A percentile compares a stretch with the other conserved stretches of the same genome.
Evolutionary conservation across 2,329 filamentous ascomycete species (phyloP).

Genomic region (Xylaria hypoxylon): DNA sequence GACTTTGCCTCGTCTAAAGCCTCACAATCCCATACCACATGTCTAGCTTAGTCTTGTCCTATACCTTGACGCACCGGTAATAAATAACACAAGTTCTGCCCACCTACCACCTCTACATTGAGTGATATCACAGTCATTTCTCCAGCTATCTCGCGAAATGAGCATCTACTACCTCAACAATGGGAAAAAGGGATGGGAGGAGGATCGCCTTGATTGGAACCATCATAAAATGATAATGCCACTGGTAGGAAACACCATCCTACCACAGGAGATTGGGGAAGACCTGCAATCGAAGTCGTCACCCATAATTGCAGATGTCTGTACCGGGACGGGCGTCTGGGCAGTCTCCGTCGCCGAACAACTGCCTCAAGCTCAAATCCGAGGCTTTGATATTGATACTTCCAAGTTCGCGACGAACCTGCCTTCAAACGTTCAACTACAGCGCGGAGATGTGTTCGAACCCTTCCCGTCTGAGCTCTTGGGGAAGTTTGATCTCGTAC

Average conservation of each 20-base stretch:
- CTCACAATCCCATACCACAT: background rate
- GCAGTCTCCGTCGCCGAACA: slow-evolving; percentile 20
- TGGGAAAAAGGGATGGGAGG: slow-evolving; percentile 25
- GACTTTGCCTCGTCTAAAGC: background rate
- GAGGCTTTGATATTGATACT: slow-evolving; percentile 29
- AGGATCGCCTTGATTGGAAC: slow-evolving; percentile 17
- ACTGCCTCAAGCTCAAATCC: slow-evolving; percentile 17
- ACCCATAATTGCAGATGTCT: slow-evolving; percentile 20
- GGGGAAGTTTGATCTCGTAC: slow-evolving; percentile 26
- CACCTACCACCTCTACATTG: slow-evolving; percentile 1
- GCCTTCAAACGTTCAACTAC: slow-evolving; percentile 22
- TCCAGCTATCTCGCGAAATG: slow-evolving; percentile 11
- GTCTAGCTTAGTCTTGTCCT: background rate
- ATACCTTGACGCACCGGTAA: background rate
- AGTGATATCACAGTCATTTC: background rate
- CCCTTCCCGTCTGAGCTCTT: slow-evolving; percentile 19
- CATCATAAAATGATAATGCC: slow-evolving; percentile 28
- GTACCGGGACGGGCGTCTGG: slow-evolving; percentile 22
- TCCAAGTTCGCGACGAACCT: slow-evolving; percentile 24
- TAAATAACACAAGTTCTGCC: slow-evolving; percentile 3
- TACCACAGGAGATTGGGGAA: slow-evolving; percentile 19
- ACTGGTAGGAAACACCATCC: slow-evolving; percentile 16
- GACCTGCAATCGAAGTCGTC: slow-evolving; percentile 15
- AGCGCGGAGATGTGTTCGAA: slow-evolving; percentile 25
- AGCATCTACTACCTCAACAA: slow-evolving; percentile 32